Percentiles rank a stretch among this genome's conserved stretches.
Conservation (phyloP, 805 yeast species). For the Schizosaccharomyces pombe region DNA sequence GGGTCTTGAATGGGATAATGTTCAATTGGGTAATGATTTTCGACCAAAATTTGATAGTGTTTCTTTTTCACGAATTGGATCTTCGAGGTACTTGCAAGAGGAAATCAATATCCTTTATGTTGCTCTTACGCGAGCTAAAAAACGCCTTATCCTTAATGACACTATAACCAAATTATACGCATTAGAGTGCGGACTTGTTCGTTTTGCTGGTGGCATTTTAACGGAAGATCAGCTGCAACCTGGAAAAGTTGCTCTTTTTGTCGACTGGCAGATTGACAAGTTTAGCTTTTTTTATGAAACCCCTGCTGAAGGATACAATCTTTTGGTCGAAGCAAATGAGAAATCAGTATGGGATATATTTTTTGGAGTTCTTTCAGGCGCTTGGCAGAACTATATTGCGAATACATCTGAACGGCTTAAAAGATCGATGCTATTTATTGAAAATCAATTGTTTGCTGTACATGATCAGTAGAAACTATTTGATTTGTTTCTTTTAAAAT, state of each 20-base stretch:
- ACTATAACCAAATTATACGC: neutral
- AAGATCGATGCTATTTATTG: neutral
- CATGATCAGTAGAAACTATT: too few relatives aligned
- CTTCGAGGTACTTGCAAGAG: neutral
- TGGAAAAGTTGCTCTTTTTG: neutral
- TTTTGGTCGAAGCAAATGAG: neutral
- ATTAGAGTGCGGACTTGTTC: neutral
- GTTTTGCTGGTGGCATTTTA: neutral
- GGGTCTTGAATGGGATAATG: constrained; percentile 2
- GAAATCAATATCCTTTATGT: constrained; percentile 2
- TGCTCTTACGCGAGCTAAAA: constrained; percentile 1
- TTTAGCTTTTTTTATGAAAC: neutral
- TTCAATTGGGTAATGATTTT: constrained; percentile 2
- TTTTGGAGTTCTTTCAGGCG: neutral
- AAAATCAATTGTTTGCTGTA: neutral
- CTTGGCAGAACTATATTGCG: neutral
- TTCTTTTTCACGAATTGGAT: neutral
- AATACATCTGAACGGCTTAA: neutral
- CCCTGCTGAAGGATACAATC: neutral
- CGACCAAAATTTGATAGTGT: constrained; percentile 2
- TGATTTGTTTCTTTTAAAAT: too few relatives aligned
- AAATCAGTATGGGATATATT: neutral
- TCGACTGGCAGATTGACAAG: neutral
- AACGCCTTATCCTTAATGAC: neutral
- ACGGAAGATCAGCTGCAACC: neutral